phyloP scores from a whole-genome alignment of 805 yeast species.

The Spathaspora gorwiae region DNA sequence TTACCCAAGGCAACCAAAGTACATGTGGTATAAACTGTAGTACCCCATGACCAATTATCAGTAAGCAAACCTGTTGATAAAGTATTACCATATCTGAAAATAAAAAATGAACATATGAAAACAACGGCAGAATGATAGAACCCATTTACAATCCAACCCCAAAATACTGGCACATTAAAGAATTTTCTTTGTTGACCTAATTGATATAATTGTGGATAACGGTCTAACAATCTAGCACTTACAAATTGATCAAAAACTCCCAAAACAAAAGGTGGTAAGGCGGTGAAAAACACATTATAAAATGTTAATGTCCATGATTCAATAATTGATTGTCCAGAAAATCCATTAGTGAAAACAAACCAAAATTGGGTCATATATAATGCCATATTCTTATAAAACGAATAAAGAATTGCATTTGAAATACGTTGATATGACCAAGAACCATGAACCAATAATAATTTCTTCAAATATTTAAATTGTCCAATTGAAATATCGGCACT shows the following conservation, averaged over 20 bases:
- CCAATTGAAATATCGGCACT: conserved; percentile 97
- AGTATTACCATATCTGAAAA: conserved; percentile 65
- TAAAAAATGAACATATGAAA: conserved; percentile 64
- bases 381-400: conserved; percentile 93
- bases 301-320: conserved; percentile 98
- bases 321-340: conserved; percentile 90
- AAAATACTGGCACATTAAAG: conserved; percentile 85
- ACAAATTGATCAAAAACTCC: conserved; percentile 98
- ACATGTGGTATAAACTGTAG: conserved; percentile 82
- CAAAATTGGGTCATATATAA: conserved; percentile 97
- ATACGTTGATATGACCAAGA: conserved; percentile 97
- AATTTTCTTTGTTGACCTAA: conserved; percentile 86
- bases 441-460: conserved; percentile 87
- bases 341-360: conserved; percentile 90
- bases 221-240: conserved; percentile 79
- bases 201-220: conserved; percentile 89
- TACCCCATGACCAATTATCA: conserved; percentile 95
- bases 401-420: conserved; percentile 86
- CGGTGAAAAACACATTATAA: conserved; percentile 92
- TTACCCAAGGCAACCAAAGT: conserved; percentile 87
- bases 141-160: conserved; percentile 97
- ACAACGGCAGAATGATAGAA: conserved; percentile 88
- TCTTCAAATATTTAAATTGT: conserved; percentile 82
- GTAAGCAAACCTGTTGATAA: conserved; percentile 65
- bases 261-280: conserved; percentile 89